These are phyloP conservation scores for Pythium phragmitis DNA, from an alignment of 352 stramenopile species.

Conservation along the genomic window DNA sequence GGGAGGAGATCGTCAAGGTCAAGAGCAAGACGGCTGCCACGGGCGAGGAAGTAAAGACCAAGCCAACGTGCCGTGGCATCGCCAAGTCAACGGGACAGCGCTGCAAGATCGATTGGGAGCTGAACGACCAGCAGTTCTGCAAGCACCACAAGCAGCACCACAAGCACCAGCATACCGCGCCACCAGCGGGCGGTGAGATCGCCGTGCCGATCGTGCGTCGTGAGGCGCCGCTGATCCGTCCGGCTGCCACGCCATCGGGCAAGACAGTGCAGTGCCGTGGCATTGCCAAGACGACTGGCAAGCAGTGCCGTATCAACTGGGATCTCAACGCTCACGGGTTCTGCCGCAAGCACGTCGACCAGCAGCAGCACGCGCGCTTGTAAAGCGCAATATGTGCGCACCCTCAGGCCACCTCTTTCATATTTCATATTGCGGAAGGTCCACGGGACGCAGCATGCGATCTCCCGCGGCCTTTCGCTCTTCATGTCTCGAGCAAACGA, in stretches of 20 bases:
- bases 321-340: slow-evolving; percentile 1
- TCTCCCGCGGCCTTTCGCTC: too few relatives aligned
- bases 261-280: neutral
- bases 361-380: neutral
- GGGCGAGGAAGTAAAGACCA: neutral
- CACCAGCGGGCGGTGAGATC: too few relatives aligned
- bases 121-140: slow-evolving; percentile 23
- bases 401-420: neutral
- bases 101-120: slow-evolving; percentile 27
- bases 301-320: neutral
- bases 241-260: neutral
- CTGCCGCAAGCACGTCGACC: neutral
- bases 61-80: slow-evolving; percentile 25
- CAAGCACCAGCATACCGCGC: neutral
- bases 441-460: neutral
- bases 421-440: neutral
- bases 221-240: too few relatives aligned
- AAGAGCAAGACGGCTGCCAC: too few relatives aligned
- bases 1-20: too few relatives aligned
- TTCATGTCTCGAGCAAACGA: too few relatives aligned
- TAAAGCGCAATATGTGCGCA: neutral
- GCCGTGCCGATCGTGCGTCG: too few relatives aligned
- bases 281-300: neutral
- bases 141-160: slow-evolving; percentile 23
- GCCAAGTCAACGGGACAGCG: slow-evolving; percentile 23